These are phyloP conservation scores for Nakazawaea siamensis DNA, from an alignment of 805 yeast genomes.

Conservation along the genomic window DNA sequence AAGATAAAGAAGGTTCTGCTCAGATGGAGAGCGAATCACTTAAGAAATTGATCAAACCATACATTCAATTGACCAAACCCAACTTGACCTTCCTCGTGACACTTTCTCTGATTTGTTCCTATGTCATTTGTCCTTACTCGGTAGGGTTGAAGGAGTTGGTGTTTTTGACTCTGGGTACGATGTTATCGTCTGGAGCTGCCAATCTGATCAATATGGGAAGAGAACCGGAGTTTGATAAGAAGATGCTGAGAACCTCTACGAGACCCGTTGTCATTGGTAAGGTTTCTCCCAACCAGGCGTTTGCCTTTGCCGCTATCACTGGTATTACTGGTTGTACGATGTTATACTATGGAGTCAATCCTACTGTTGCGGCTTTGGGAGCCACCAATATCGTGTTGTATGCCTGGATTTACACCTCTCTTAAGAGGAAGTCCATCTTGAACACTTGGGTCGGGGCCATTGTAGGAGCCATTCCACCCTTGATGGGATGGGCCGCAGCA, in stretches of 20 bases:
- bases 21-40: slow-evolving; percentile 14
- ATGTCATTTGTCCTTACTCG: slow-evolving; percentile 82
- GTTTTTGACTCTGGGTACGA: slow-evolving; percentile 75
- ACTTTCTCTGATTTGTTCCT: slow-evolving; percentile 86
- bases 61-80: slow-evolving; percentile 84
- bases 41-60: slow-evolving; percentile 45
- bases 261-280: slow-evolving; percentile 88
- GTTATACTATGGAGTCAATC: slow-evolving; percentile 75
- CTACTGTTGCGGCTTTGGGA: slow-evolving; percentile 79
- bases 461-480: slow-evolving; percentile 98
- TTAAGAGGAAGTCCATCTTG: slow-evolving; percentile 74
- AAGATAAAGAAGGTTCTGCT: slow-evolving; percentile 21
- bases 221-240: slow-evolving; percentile 82
- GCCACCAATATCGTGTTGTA: slow-evolving; percentile 71
- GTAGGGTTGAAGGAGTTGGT: slow-evolving; percentile 65
- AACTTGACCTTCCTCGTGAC: slow-evolving; percentile 81
- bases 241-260: slow-evolving; percentile 80
- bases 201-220: slow-evolving; percentile 97
- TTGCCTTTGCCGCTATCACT: slow-evolving; percentile 62
- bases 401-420: slow-evolving; percentile 85
- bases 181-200: slow-evolving; percentile 86
- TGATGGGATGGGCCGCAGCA: slow-evolving; percentile 99
- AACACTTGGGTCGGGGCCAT: slow-evolving; percentile 99
- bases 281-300: slow-evolving; percentile 72
- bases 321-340: slow-evolving; percentile 67